These are phyloP conservation scores for Phyllosticta capitalensis DNA, from an alignment of 2,329 filamentous ascomycete species.

Conservation along the genomic window DNA sequence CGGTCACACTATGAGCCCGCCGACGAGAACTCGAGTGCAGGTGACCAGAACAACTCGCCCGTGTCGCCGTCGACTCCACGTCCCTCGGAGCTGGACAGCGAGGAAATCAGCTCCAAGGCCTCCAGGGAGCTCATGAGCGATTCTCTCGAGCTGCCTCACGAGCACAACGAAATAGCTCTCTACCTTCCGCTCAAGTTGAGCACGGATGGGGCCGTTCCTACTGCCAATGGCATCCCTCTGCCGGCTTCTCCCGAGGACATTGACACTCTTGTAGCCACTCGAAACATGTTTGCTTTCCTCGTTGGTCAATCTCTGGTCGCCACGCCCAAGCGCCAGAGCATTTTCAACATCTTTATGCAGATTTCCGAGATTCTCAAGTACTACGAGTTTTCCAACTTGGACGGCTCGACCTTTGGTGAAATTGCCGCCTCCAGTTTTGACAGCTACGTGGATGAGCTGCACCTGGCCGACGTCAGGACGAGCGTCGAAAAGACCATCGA, in stretches of 20 bases:
- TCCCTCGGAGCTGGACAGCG: conserved; percentile 21
- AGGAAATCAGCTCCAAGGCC: conserved; percentile 38
- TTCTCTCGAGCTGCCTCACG: conserved; percentile 36
- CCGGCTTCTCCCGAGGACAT: conserved; percentile 38
- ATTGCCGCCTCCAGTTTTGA: conserved; percentile 56
- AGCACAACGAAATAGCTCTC: conserved; percentile 41
- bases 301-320: conserved; percentile 53
- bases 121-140: conserved; percentile 37
- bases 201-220: conserved; percentile 34
- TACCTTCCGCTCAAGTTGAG: conserved; percentile 50
- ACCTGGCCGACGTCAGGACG: conserved; percentile 66
- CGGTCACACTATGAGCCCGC: conserved; percentile 22
- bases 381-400: conserved; percentile 52
- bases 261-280: conserved; percentile 49
- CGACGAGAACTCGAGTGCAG: conserved; percentile 16
- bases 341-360: conserved; percentile 53
- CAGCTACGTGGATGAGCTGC: conserved; percentile 67
- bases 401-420: conserved; percentile 55
- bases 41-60: conserved; percentile 17
- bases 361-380: conserved; percentile 48
- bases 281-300: conserved; percentile 56
- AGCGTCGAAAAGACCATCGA: conserved; percentile 86
- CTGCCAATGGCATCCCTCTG: conserved; percentile 18
- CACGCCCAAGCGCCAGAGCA: conserved; percentile 43
- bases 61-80: conserved; percentile 17